Evolutionary conservation across 1,139 yeast genomes (phyloP).

Genomic region (Scheffersomyces cryptocercus): DNA sequence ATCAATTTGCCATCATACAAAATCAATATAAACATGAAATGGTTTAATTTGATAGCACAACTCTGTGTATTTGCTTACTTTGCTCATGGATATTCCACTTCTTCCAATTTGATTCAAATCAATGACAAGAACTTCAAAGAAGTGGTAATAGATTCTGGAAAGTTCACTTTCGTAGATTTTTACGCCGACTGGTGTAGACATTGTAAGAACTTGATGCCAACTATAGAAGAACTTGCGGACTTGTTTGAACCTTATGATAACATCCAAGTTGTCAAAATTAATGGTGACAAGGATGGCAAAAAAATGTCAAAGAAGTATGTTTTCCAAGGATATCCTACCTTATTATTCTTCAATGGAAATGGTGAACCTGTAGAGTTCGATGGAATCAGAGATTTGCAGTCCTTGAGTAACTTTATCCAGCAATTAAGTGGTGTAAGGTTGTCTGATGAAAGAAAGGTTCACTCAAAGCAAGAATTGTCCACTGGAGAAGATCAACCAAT

Average conservation of each 20-base stretch:
- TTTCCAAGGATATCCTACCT: conserved; percentile 65
- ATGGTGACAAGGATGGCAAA: conserved; percentile 65
- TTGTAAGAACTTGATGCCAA: conserved; percentile 68
- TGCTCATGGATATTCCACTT: conserved; percentile 11
- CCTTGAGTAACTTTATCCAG: conserved; percentile 49
- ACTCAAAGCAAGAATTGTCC: conserved; percentile 4
- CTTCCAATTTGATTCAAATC: conserved; percentile 23
- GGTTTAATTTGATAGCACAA: no score
- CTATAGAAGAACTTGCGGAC: conserved; percentile 59
- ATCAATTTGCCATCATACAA: no score
- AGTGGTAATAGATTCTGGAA: conserved; percentile 54
- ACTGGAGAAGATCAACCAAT: conserved; percentile 4
- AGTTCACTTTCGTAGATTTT: conserved; percentile 69
- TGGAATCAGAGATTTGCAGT: conserved; percentile 49
- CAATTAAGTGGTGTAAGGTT: conserved; percentile 32
- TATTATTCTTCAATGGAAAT: conserved; percentile 55
- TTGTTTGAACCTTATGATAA: conserved; percentile 46
- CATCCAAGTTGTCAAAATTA: conserved; percentile 59
- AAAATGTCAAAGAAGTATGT: conserved; percentile 56
- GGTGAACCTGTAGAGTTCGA: conserved; percentile 50
- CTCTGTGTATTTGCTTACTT: no score
- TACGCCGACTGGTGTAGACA: conserved; percentile 85
- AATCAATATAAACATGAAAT: no score
- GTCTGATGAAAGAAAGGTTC: conserved; percentile 3
- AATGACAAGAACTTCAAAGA: conserved; percentile 54